Evolutionary conservation across 179 eudicot species (phyloP), one percentile per base, ranked within the genome.

Genomic region (Vitellaria paradoxa): DNA sequence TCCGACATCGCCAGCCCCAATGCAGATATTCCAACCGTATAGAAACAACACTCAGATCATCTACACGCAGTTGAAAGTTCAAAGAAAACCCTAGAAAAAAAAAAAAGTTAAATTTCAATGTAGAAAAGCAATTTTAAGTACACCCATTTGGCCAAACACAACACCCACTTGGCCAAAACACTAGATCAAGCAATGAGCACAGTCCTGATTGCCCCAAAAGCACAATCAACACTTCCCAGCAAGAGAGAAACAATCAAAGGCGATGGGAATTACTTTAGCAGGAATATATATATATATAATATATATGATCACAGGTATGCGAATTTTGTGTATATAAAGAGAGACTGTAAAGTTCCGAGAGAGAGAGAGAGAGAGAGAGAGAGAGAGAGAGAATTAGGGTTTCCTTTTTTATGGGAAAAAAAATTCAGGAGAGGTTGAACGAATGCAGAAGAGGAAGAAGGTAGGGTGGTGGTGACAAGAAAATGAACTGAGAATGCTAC

Each of bases 1-100:
- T 91, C 98, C 73, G 98, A 82, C 99, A 96, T 96, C 85, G 77
- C 45, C 13, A 26, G 59, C 49, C 63, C 65, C 72, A 66, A 66
- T 65, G 78, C 72, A 76, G 78, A 75, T n/a, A 75, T 13, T 15
- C 78, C 23, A 17, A 53, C 73, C 40, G 60, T 24, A 20, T 6
- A 23, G 6, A 74, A 18, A 26, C 60, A 65, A 57, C 57, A 49
- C 50, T 65, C 62, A 75, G 50, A 50, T 75, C 50, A 65, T 50
- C 46, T 11, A 49, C 26, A 52, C 18, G 37, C 65, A 23, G 78
- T 9, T 65, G 24, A 23, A 8, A 76, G 49, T 24, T 53, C 70
- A 53, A 13, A 65, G 3, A 9, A 14, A 76, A 66, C 15, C 78
- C 72, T 46, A 65, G 37, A 37, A 52, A 50, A 30, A 30, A 30